phyloP scores from a whole-genome alignment of 495 filamentous ascomycete genomes.

The Haplographium delicatum region DNA sequence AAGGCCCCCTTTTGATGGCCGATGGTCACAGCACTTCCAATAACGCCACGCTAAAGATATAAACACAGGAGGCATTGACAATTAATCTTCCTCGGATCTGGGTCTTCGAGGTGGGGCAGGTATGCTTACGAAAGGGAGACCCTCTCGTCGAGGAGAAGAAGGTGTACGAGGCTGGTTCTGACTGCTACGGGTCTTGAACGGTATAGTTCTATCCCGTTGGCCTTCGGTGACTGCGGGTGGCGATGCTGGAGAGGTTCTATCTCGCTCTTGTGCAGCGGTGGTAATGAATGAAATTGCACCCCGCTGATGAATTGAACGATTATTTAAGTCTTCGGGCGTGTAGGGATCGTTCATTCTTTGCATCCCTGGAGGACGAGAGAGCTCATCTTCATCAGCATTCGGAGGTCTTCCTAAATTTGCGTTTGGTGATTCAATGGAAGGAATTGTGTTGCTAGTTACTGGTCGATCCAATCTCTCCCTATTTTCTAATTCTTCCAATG shows the following conservation, averaged over 20 bases:
- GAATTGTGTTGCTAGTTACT: background rate
- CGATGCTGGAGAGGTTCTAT: background rate
- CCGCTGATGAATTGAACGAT: conserved; percentile 16
- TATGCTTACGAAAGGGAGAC: conserved; percentile 18
- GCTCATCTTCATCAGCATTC: background rate
- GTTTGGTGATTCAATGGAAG: background rate
- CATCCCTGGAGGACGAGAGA: background rate
- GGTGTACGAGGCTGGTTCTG: conserved; percentile 5
- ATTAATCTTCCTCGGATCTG: conserved; percentile 4
- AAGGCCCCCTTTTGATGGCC: too few relatives aligned
- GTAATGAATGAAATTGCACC: conserved; percentile 22
- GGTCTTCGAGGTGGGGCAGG: conserved; percentile 19
- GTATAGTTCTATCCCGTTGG: background rate
- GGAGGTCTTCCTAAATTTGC: background rate
- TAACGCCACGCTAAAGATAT: conserved; percentile 14
- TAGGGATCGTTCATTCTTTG: conserved; percentile 21
- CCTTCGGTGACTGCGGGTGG: background rate
- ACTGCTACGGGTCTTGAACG: conserved; percentile 7
- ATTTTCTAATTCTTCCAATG: conserved; percentile 17
- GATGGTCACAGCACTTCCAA: too few relatives aligned
- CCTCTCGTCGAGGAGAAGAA: conserved; percentile 9
- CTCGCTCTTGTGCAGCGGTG: conserved; percentile 1
- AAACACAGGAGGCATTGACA: background rate
- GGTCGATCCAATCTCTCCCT: background rate
- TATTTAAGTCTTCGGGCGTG: conserved; percentile 12